Percentiles rank a stretch among this genome's conserved stretches.
Evolutionary conservation across 176 grass and related monocot genomes (phyloP).

Genomic region (Ampelocalamus luodianensis): DNA sequence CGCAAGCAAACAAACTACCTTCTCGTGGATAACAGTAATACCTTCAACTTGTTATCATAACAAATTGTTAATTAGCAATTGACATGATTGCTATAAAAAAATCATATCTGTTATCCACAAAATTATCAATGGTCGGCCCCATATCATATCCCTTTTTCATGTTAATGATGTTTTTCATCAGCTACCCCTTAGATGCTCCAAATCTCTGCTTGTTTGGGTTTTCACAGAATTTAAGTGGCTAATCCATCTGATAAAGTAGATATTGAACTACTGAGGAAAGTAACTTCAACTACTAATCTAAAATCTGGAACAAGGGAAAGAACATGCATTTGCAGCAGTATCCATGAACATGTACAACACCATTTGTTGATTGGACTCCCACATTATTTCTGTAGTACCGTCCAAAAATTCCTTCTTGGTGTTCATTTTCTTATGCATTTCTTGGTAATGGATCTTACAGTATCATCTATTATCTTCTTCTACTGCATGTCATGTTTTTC

Average conservation of each 20-base stretch:
- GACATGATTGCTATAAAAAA: neutral
- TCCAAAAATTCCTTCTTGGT: neutral
- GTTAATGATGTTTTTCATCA: neutral
- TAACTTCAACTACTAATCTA: neutral
- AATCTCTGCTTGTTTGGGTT: neutral
- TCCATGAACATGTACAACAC: too few species aligned
- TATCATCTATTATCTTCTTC: neutral
- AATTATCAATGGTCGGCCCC: neutral
- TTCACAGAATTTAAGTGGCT: neutral
- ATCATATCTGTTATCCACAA: conserved; percentile 7
- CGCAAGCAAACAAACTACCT: conserved; percentile 56
- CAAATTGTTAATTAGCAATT: neutral
- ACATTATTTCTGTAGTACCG: neutral
- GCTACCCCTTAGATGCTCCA: neutral
- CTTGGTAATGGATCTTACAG: conserved; percentile 1
- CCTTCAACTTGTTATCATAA: neutral
- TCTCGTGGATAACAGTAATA: conserved; percentile 56
- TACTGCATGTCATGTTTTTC: conserved; percentile 3
- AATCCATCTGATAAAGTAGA: neutral
- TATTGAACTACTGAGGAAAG: neutral
- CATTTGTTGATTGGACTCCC: neutral
- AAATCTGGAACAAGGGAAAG: neutral
- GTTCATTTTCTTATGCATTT: conserved; percentile 24
- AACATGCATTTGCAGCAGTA: neutral
- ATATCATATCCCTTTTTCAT: neutral